Evolutionary conservation across 306 rosid genomes (phyloP), one percentile per base, ranked within the genome.

Genomic region (Rosa rugosa): DNA sequence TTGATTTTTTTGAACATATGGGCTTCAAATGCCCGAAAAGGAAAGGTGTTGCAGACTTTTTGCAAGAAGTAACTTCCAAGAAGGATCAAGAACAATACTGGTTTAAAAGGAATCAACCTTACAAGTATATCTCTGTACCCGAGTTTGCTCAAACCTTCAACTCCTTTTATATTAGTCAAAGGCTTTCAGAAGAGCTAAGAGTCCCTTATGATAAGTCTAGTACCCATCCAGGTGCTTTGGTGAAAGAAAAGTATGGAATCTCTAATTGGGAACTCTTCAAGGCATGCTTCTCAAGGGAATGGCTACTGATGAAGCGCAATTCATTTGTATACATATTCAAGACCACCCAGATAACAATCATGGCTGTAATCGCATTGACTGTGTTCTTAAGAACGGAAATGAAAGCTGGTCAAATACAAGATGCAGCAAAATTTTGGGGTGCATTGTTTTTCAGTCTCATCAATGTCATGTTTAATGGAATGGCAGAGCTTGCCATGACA

Each of bases 71-170:
- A 75, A 90, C 97, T 73, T 92, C 97, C 69, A 83, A 73, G 83
- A 92, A 92, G 72, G 97, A 92, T 78, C 97, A 90, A 86, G 91
- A 88, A 38, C 92, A 92, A 71, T 92, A 92, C 80, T 92, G 93
- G 93, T 84, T 78, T 60, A 66, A 1, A 77, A 90, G 60, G 79
- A 82, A 85, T 76, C 82, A 84, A 73, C 89, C 93, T 46, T 87
- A 92, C 77, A 80, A 49, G n/a, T 92, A 74, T 73, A 42, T 89
- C 71, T 76, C 82, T 10, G 93, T 82, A 8, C 47, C 89, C 9
- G 89, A 86, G 68, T 87, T 92, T 73, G 85, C 80, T 11, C 77
- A 81, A 1, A 67, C 79, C 76, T 92, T 87, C 82, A 82, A 75
- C 6, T 83, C 81, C 8, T 79, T 78, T 62, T 27, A 76, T 23